Evolutionary conservation across 352 stramenopile genomes (phyloP), one percentile per base, ranked within the genome.

Genomic region (Phytophthora megakarya): DNA sequence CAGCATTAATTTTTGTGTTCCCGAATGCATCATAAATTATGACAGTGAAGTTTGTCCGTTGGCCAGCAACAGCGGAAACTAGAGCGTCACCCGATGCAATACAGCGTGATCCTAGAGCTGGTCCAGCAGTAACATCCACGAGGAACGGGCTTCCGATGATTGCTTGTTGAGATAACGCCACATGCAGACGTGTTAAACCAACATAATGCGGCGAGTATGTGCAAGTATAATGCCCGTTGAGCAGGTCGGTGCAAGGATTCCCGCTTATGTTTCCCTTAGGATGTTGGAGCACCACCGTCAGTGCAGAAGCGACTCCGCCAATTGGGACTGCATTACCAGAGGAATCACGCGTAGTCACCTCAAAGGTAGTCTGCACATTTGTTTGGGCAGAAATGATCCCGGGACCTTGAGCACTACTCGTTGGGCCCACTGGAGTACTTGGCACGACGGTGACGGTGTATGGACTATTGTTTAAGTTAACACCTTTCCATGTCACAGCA

Each of bases 1-100:
- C 81, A 16, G 81, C 73, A n/a, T 89, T 89, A 19, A 65, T 16
- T 53, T 93, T 92, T 30, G 72, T 48, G 54, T 91, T 91, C 32
- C 68, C 72, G 37, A 85, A 89, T 1, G 73, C 45, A 56, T 91
- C 84, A 35, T 73, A 73, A 15, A 93, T 77, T 12, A 61, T 64
- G 3, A 92, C 54, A 4, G 67, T 85, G 40, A 90, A 89, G 32
- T 58, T 80, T 11, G 72, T 74, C 13, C 51, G 53, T 12, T 72
- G 56, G 5, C 84, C 84, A 22, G 81, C 84, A 33, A 90, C 69
- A 6, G 78, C 73, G 1, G 77, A 78, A n/a, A 82, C 72, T 3
- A 93, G 61, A 0, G 75, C 84, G 1, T 42, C 60, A 1, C 82
- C 82, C 10, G 65, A 35, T 0, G 75, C 84, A 11, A 80, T 55